Conservation (phyloP, 2,329 filamentous ascomycete genomes). For the Colletotrichum sp. region DNA sequence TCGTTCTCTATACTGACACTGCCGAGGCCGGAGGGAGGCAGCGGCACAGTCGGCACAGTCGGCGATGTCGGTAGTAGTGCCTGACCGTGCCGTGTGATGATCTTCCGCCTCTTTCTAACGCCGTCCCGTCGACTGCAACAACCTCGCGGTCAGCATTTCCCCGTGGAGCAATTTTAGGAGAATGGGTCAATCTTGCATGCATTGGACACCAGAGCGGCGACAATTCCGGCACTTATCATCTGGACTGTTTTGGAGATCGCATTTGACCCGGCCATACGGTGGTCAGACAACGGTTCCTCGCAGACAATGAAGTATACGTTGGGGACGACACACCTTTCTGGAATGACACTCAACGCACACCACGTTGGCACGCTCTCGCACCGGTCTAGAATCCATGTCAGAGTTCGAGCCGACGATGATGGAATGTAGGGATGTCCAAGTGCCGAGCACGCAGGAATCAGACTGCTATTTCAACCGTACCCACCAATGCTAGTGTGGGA, state of each 20-base stretch:
- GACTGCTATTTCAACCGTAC: neutral
- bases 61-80: neutral
- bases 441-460: neutral
- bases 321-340: neutral
- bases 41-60: neutral
- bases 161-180: neutral
- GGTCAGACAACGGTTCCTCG: neutral
- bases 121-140: neutral
- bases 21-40: neutral
- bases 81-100: neutral
- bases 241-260: neutral
- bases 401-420: fast-evolving
- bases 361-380: neutral
- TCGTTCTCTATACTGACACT: neutral
- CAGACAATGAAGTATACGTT: neutral
- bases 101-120: neutral
- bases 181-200: neutral
- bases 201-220: neutral
- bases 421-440: neutral
- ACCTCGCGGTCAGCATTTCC: neutral
- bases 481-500: neutral
- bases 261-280: neutral
- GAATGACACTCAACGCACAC: neutral
- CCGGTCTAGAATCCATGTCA: neutral
- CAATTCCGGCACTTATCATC: neutral